Percentiles rank a stretch among this genome's conserved stretches.
phyloP scores from a whole-genome alignment of 2,329 filamentous ascomycete species.

The Exophiala calicioides region DNA sequence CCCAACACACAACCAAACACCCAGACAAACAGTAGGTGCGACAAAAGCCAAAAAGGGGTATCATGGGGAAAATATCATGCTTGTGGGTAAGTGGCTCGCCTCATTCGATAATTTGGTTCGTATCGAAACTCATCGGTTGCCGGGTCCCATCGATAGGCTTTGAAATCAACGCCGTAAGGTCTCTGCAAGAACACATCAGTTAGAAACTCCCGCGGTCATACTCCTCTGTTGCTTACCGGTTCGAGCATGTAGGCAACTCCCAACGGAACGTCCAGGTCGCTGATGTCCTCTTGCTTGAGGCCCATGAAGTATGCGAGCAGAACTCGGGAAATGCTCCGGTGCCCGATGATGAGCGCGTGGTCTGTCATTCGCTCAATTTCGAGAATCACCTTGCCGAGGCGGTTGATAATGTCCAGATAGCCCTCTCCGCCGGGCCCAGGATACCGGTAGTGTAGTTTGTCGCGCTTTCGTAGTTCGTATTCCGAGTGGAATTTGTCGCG shows the following conservation, averaged over 20 bases:
- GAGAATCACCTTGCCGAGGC: slow-evolving; percentile 89
- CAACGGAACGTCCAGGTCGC: slow-evolving; percentile 88
- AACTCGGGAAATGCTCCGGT: slow-evolving; percentile 88
- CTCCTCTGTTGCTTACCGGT: slow-evolving; percentile 53
- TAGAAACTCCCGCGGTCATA: not conserved
- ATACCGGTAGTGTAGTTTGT: slow-evolving; percentile 96
- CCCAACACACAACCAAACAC: not conserved
- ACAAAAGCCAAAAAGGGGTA: slow-evolving; percentile 17
- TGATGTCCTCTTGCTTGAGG: slow-evolving; percentile 84
- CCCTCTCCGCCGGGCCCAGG: slow-evolving; percentile 94
- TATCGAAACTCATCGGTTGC: slow-evolving; percentile 78
- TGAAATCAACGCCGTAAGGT: slow-evolving; percentile 96
- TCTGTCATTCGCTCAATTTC: slow-evolving; percentile 97
- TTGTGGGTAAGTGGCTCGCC: slow-evolving; percentile 39
- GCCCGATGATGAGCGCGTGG: slow-evolving; percentile 87
- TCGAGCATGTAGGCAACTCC: slow-evolving; percentile 94
- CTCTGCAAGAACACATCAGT: slow-evolving; percentile 51
- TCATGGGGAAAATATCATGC: slow-evolving; percentile 23
- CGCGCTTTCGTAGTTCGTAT: slow-evolving; percentile 72
- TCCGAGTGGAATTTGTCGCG: slow-evolving; percentile 75
- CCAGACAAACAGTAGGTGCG: no score
- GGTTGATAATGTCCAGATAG: slow-evolving; percentile 95
- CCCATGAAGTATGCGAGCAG: slow-evolving; percentile 97
- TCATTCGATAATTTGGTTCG: slow-evolving; percentile 78
- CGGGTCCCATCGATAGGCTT: slow-evolving; percentile 88